Conservation (phyloP, 768 basidiomycete species). For the Mycena vitilis region DNA sequence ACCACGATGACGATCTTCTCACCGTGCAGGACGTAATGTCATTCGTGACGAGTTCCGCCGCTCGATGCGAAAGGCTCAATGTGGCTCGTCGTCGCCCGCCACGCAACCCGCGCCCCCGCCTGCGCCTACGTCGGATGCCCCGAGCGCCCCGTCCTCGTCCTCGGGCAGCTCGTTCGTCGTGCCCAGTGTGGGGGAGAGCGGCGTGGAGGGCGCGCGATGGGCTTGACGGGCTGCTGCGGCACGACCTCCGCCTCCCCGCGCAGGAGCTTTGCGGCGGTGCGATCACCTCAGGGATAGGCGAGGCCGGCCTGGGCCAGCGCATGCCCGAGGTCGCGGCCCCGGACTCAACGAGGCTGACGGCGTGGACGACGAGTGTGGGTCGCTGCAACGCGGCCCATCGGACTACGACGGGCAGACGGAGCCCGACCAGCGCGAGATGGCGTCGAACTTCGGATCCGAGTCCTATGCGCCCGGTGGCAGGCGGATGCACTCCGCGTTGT, state of each 20-base stretch:
- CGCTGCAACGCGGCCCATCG: slow-evolving; percentile 88
- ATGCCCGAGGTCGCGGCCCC: no score
- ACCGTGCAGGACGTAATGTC: no score
- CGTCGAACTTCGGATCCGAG: no score
- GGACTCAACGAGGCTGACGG: slow-evolving; percentile 89
- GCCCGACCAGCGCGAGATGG: slow-evolving; percentile 87
- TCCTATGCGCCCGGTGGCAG: no score
- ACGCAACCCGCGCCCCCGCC: slow-evolving; percentile 54
- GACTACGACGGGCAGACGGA: slow-evolving; percentile 99
- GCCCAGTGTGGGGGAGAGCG: slow-evolving; percentile 56
- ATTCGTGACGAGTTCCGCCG: no score
- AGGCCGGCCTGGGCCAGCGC: no score
- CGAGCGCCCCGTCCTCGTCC: slow-evolving; percentile 63
- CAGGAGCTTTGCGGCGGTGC: no score
- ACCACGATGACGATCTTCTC: no score
- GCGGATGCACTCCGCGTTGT: slow-evolving; percentile 92
- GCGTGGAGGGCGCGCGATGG: slow-evolving; percentile 79
- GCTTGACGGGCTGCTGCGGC: slow-evolving; percentile 93
- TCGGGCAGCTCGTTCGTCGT: slow-evolving; percentile 60
- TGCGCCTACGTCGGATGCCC: no score
- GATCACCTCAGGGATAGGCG: slow-evolving; percentile 91
- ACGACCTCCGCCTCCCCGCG: slow-evolving; percentile 74
- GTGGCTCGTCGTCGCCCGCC: no score
- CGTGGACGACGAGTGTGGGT: slow-evolving; percentile 95
- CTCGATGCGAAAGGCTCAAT: no score